Conservation (phyloP, 306 rosid genomes). For the Lathyrus tuberosus region DNA sequence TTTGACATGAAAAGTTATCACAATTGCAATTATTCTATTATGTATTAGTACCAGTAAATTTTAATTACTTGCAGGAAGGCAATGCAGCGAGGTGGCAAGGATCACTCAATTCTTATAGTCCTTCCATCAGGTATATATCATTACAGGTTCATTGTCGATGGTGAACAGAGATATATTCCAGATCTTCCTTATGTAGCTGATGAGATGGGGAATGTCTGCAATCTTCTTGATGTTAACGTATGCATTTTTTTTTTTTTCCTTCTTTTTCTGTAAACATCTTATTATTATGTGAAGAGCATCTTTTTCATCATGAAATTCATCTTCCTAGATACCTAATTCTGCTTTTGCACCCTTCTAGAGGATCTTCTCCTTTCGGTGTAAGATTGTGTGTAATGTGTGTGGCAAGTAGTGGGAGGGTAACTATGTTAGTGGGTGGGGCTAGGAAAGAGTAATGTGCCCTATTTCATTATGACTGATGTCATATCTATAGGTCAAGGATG, state of each 20-base stretch:
- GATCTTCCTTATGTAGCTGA: slow-evolving; percentile 76
- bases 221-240: slow-evolving; percentile 86
- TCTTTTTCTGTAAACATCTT: slow-evolving; percentile 7
- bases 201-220: slow-evolving; percentile 76
- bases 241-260: slow-evolving; percentile 31
- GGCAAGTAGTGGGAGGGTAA: slow-evolving; percentile 4
- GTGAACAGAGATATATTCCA: slow-evolving; percentile 73
- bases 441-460: slow-evolving; percentile 20
- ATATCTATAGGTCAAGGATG: too few relatives aligned
- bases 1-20: slow-evolving; percentile 24
- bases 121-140: slow-evolving; percentile 83
- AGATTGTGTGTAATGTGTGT: slow-evolving; percentile 19
- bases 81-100: slow-evolving; percentile 86
- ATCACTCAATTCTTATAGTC: slow-evolving; percentile 68
- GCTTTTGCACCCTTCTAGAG: slow-evolving; percentile 28
- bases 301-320: slow-evolving; percentile 15
- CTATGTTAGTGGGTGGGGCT: neutral
- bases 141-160: slow-evolving; percentile 86
- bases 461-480: neutral
- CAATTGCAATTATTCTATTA: slow-evolving; percentile 19
- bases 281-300: slow-evolving; percentile 3
- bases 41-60: slow-evolving; percentile 20
- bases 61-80: slow-evolving; percentile 59
- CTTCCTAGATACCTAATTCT: slow-evolving; percentile 9
- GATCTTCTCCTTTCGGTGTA: slow-evolving; percentile 10